Percentiles rank a stretch among this genome's conserved stretches.
phyloP scores from a whole-genome alignment of 2,329 filamentous ascomycete species.

The Cercospora zeae-maydis region DNA sequence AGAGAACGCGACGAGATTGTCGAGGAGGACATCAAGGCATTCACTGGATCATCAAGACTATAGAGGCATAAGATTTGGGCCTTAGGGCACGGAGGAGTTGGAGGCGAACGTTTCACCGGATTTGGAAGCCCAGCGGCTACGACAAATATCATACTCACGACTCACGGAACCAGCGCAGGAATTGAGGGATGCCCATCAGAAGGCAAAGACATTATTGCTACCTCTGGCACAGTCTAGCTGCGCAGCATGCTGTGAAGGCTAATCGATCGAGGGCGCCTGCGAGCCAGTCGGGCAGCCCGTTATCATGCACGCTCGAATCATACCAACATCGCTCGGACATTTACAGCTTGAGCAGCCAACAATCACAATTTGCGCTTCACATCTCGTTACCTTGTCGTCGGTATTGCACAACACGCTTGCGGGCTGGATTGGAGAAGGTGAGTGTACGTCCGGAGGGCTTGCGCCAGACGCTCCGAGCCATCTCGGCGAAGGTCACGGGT shows the following conservation, averaged over 20 bases:
- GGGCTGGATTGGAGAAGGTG: background rate
- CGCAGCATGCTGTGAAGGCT: background rate
- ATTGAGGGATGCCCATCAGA: background rate
- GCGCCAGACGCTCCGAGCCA: slow-evolving; percentile 6
- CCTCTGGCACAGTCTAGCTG: no score
- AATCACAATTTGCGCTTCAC: slow-evolving; percentile 17
- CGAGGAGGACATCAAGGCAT: background rate
- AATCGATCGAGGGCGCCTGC: background rate
- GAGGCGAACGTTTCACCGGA: background rate
- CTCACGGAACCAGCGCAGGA: background rate
- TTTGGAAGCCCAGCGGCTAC: slow-evolving; percentile 2
- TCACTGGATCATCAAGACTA: background rate
- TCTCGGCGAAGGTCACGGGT: background rate
- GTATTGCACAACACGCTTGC: slow-evolving; percentile 8
- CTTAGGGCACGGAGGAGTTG: slow-evolving; percentile 5
- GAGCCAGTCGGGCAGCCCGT: slow-evolving; percentile 9
- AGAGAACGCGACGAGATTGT: background rate
- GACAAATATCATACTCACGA: background rate
- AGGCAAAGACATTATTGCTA: background rate
- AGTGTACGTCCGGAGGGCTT: slow-evolving; percentile 12
- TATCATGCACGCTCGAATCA: slow-evolving; percentile 11
- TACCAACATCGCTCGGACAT: background rate
- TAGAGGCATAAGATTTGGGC: background rate
- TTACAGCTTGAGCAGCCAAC: slow-evolving; percentile 9
- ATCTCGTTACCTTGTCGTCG: slow-evolving; percentile 21